phyloP scores from a whole-genome alignment of 176 grass and related monocot genomes.

The Thinopyrum elongatum region DNA sequence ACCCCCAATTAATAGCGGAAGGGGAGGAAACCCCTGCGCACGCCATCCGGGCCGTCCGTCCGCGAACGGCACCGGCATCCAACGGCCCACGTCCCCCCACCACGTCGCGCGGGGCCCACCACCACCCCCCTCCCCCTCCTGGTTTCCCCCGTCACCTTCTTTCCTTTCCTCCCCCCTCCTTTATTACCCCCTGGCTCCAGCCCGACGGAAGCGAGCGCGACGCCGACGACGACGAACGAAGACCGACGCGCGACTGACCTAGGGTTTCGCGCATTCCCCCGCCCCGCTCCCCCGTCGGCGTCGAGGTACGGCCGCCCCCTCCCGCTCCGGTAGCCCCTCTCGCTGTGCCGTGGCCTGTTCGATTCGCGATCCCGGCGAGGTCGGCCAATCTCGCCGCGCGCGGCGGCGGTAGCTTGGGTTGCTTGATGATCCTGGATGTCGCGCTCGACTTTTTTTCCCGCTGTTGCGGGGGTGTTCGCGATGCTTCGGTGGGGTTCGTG shows the following conservation, averaged over 20 bases:
- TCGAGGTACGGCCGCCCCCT: background rate
- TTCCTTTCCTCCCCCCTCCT: background rate
- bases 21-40: background rate
- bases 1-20: constrained; percentile 18
- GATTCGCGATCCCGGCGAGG: background rate
- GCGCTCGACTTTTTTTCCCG: background rate
- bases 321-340: background rate
- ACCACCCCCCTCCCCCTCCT: background rate
- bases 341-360: background rate
- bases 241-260: background rate
- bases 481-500: background rate
- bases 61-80: background rate
- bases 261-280: background rate
- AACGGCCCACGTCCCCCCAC: background rate
- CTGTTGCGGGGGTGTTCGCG: background rate
- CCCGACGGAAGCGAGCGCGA: constrained; percentile 22
- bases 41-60: constrained; percentile 19
- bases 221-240: background rate
- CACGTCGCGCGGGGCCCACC: constrained; percentile 17
- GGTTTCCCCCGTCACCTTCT: background rate
- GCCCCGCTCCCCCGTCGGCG: background rate
- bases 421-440: background rate
- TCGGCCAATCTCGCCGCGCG: background rate
- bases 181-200: background rate
- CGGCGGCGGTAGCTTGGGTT: background rate